Evolutionary conservation across 2,329 filamentous ascomycete species (phyloP).

Genomic region (Hymenoscyphus scutula): DNA sequence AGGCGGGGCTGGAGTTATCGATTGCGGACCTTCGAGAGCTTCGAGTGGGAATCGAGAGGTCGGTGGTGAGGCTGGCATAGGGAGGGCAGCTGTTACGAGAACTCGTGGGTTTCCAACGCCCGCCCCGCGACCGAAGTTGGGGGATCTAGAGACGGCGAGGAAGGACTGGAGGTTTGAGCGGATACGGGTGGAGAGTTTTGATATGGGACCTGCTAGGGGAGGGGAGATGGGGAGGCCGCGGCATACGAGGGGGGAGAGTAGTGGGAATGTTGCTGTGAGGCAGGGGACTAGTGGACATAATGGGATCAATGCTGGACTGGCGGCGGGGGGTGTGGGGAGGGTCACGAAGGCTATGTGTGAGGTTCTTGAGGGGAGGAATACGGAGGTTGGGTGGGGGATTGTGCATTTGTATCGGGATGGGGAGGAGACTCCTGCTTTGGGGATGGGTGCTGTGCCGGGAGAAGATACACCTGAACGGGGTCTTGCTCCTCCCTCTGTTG

Average conservation of each 20-base stretch:
- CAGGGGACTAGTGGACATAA: constrained; percentile 10
- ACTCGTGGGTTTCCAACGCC: constrained; percentile 22
- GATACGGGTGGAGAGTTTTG: constrained; percentile 78
- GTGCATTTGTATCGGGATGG: constrained; percentile 91
- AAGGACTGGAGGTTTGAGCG: constrained; percentile 78
- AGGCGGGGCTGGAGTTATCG: constrained; percentile 26
- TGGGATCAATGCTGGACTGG: constrained; percentile 34
- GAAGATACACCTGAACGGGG: constrained; percentile 3
- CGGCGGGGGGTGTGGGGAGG: constrained; percentile 47
- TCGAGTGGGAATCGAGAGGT: constrained; percentile 30
- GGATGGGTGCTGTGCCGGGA: constrained; percentile 39
- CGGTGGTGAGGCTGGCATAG: constrained; percentile 34
- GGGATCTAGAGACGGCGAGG: constrained; percentile 42
- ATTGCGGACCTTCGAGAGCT: constrained; percentile 36
- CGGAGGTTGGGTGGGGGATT: constrained; percentile 85
- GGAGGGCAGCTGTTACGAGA: constrained; percentile 19
- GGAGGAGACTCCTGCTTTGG: constrained; percentile 65
- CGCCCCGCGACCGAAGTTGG: constrained; percentile 25
- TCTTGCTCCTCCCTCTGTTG: constrained; percentile 30
- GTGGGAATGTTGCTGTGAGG: constrained; percentile 8
- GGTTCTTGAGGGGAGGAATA: constrained; percentile 65
- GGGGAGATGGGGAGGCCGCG: not conserved
- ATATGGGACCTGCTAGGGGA: constrained; percentile 52
- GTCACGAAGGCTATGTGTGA: constrained; percentile 81
- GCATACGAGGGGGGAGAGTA: constrained; percentile 44